phyloP scores from a whole-genome alignment of 345 rosid genomes.

The Nasturtium officinale region DNA sequence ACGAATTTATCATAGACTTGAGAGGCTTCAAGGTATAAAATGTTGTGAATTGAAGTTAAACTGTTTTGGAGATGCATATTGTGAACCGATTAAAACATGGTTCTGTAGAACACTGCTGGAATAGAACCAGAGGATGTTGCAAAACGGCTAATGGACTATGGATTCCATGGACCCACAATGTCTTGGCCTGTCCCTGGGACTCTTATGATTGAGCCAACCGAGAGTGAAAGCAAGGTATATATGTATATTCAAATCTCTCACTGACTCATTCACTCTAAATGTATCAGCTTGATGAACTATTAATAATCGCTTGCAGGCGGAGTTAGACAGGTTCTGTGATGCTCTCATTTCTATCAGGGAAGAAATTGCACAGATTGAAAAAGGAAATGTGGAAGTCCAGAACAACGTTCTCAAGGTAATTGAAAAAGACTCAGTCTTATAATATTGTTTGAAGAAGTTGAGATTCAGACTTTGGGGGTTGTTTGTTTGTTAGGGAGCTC shows the following conservation, averaged over 20 bases:
- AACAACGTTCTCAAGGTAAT: constrained; percentile 91
- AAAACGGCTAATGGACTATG: constrained; percentile 93
- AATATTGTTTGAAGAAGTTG: constrained; percentile 9
- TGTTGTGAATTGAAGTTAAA: constrained; percentile 8
- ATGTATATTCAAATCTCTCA: constrained; percentile 4
- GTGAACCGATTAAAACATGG: constrained; percentile 14
- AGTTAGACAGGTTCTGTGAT: constrained; percentile 93
- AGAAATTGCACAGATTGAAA: constrained; percentile 90
- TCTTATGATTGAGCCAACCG: constrained; percentile 98
- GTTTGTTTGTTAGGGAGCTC: constrained; percentile 74
- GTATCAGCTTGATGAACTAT: constrained; percentile 14
- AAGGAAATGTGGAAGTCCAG: constrained; percentile 89
- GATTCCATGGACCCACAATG: constrained; percentile 98
- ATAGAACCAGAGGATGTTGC: constrained; percentile 99
- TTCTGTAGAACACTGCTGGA: constrained; percentile 74
- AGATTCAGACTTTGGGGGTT: background rate
- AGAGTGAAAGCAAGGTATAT: constrained; percentile 98
- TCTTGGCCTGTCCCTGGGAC: constrained; percentile 99
- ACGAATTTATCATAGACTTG: constrained; percentile 92
- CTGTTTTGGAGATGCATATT: background rate
- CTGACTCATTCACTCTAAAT: background rate
- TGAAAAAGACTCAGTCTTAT: constrained; percentile 17
- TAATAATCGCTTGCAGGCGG: constrained; percentile 68
- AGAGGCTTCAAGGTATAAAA: constrained; percentile 82
- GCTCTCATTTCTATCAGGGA: constrained; percentile 94